These are phyloP conservation scores for Funneliformis mosseae DNA, from an alignment of 192 early-diverging fungal species.

Conservation along the genomic window DNA sequence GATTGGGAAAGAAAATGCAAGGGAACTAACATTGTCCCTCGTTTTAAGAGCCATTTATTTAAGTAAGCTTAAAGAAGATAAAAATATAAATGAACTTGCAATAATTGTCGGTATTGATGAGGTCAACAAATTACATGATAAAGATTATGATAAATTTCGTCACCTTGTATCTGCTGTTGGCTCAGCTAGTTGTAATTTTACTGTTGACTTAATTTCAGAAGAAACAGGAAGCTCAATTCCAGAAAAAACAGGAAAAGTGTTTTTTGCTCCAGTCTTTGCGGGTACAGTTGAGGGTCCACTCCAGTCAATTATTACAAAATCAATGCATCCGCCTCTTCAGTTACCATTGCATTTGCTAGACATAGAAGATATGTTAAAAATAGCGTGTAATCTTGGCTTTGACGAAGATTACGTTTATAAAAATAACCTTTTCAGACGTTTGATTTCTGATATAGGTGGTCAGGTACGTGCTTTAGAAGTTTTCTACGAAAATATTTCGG, in stretches of 20 bases:
- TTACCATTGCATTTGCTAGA: not conserved
- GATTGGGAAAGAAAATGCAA: too few relatives aligned
- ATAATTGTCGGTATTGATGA: not conserved
- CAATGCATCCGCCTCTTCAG: not conserved
- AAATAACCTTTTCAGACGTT: not conserved
- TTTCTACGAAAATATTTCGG: not conserved
- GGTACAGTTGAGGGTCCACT: slow-evolving; percentile 9
- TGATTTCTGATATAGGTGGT: not conserved
- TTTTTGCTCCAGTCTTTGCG: slow-evolving; percentile 1
- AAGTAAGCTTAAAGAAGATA: too few relatives aligned
- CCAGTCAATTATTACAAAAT: not conserved
- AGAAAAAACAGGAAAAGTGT: too few relatives aligned
- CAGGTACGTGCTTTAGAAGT: not conserved
- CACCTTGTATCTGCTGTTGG: not conserved
- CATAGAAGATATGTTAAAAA: not conserved
- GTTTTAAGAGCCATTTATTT: too few relatives aligned
- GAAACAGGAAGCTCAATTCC: too few relatives aligned
- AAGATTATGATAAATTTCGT: not conserved
- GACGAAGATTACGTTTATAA: not conserved
- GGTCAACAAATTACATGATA: not conserved
- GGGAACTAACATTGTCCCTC: too few relatives aligned
- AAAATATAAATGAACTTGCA: too few relatives aligned
- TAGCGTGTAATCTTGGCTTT: not conserved
- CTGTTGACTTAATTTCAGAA: too few relatives aligned
- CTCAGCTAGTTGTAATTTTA: not conserved